Evolutionary conservation across 306 rosid species (phyloP).

Genomic region (Dalbergia oliveri): DNA sequence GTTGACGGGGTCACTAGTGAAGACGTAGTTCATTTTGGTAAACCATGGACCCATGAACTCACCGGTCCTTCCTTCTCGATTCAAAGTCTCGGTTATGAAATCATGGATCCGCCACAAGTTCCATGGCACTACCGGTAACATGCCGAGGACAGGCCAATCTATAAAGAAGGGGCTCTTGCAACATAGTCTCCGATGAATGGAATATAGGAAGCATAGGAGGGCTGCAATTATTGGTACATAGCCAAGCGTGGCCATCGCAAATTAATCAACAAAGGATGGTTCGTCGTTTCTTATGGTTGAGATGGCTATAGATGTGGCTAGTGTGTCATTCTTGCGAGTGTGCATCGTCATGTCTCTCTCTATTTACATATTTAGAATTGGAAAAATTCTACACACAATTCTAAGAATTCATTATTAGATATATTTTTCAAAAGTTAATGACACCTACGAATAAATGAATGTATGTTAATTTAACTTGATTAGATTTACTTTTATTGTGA

Average conservation of each 20-base stretch:
- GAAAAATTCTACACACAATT: no score
- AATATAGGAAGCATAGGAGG: background rate
- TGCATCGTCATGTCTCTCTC: no score
- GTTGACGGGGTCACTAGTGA: constrained; percentile 55
- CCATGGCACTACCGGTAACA: constrained; percentile 36
- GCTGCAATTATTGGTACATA: background rate
- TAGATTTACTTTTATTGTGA: no score
- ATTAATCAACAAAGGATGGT: no score
- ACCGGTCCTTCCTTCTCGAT: constrained; percentile 32
- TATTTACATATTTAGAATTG: no score
- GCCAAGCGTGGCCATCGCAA: background rate
- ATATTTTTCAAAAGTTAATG: no score
- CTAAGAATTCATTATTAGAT: no score
- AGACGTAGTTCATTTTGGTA: constrained; percentile 4
- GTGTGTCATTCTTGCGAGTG: no score
- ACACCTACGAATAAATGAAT: no score
- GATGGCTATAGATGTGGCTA: no score
- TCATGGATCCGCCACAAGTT: constrained; percentile 40
- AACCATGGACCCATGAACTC: constrained; percentile 54
- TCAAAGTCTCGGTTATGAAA: background rate
- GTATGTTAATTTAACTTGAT: no score
- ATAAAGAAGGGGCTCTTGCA: constrained; percentile 15
- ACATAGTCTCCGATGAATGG: background rate
- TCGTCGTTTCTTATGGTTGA: no score
- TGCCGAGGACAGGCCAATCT: constrained; percentile 57